Evolutionary conservation across 305 asterid species (phyloP), one percentile per base, ranked within the genome.

Genomic region (Lippia alba): DNA sequence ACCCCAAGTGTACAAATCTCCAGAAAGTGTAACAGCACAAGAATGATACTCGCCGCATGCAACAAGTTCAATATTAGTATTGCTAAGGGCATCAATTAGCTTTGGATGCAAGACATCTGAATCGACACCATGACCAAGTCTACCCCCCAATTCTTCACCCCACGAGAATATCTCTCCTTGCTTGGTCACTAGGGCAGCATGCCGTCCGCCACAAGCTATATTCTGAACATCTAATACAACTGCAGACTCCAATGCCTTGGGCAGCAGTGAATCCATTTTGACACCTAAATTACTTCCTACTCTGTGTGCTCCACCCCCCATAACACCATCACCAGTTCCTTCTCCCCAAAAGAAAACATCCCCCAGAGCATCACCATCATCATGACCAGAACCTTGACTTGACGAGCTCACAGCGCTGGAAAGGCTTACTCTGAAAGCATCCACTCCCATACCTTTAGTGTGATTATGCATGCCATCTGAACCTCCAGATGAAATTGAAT

Each of bases 51-150:
- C 97, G 44, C 97, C 96, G 61, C 97, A 91, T 36, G 97, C 91
- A 77, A 91, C 90, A 73, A 88, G 87, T 78, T 91, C 97, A 64
- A 92, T 84, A 78, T 86, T 90, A 19, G 80, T 81, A 70, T 74
- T 79, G 78, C 88, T 78, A 66, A 92, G 94, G 50, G 86, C 80
- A 74, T 90, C 96, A 48, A 88, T 80, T 76, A 92, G 94, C 83
- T 90, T 92, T 33, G 97, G 96, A 46, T 88, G 91, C 69, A 81
- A 79, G 68, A 90, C 89, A 80, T 92, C 97, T 46, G 91, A 82
- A 79, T 91, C 96, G 49, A 91, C 94, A 75, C 97, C 97, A 80
- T 91, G 97, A 73, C 97, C 97, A 59, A 91, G 96, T 86, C 97
- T 89, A 72, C 97, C 97, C 60, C 96, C 90, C 56, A 81, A 81